These are phyloP conservation scores for Acarospora socialis DNA, from an alignment of 2,329 filamentous ascomycete species.

Conservation along the genomic window DNA sequence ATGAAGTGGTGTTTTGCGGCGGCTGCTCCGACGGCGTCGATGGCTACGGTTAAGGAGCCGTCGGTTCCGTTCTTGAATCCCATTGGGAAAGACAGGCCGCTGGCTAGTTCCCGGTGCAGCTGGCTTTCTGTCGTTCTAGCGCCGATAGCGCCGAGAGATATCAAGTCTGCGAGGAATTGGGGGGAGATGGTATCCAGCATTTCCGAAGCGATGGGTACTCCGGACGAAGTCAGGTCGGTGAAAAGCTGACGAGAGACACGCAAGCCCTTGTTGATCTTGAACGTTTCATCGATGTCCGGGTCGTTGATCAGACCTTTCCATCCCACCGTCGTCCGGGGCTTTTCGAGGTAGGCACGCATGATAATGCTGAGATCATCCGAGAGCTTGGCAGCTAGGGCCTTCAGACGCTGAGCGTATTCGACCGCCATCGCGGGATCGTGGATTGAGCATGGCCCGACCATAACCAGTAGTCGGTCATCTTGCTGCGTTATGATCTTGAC, in stretches of 20 bases:
- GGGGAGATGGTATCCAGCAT: constrained; percentile 98
- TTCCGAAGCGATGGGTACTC: constrained; percentile 93
- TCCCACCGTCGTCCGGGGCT: constrained; percentile 91
- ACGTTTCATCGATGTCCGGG: constrained; percentile 94
- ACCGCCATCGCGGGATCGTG: constrained; percentile 85
- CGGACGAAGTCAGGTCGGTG: constrained; percentile 75
- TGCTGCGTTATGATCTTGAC: constrained; percentile 46
- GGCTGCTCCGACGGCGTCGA: constrained; percentile 90
- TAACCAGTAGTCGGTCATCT: constrained; percentile 53
- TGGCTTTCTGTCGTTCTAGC: constrained; percentile 96
- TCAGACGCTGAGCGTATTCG: constrained; percentile 77
- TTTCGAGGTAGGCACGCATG: constrained; percentile 97
- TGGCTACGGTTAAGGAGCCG: constrained; percentile 72
- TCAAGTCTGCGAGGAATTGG: constrained; percentile 84
- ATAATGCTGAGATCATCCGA: constrained; percentile 81
- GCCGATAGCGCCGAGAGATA: constrained; percentile 84
- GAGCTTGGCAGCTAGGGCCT: constrained; percentile 75
- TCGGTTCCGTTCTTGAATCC: constrained; percentile 99
- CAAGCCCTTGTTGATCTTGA: constrained; percentile 97
- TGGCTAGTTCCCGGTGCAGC: constrained; percentile 86
- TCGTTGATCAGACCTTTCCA: constrained; percentile 99
- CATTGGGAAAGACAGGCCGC: constrained; percentile 88
- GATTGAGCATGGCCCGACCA: constrained; percentile 92
- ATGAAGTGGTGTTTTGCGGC: constrained; percentile 91
- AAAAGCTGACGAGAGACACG: constrained; percentile 79